Base-by-base conservation (phyloP, 345 rosid species). In the Eucalyptus caleyi region DNA sequence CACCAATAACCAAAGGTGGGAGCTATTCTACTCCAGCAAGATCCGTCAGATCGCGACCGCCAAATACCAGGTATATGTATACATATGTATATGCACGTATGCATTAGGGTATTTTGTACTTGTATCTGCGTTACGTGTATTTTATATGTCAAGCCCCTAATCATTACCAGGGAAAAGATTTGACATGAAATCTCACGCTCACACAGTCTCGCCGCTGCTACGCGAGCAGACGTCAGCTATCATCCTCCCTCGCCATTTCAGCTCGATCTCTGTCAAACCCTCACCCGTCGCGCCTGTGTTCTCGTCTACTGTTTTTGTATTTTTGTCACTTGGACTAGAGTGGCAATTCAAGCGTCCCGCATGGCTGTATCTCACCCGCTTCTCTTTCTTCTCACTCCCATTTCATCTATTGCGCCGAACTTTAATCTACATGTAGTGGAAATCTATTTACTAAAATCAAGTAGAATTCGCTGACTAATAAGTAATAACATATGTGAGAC, bases 21-120 rank as follows among this genome's bases (percentile, higher is more conserved):
- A 87, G 18, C 91, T 32, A 86, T 95, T 93, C 72, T 26, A 82
- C 7, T 96, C 98, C 26, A 88, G 7, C 81, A 97, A 97, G 91
- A 90, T 91, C 4, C 89, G 95, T 34, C 92, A 95, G 87, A 89
- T 96, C 50, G 92, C 93, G 40, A 87, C 81, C 49, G 99, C 99
- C 45, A 94, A 92, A 91, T 90, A 96, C 40, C 98, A 97, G 97
- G 98, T 94, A 54, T 50, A 18, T 34, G 23, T 42, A 26, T 40
- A n/a, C 27, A 42, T 49, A 6, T 87, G 34, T 86, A 53, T 56
- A 13, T 13, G 12, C 37, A 27, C 44, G 16, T 16, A 24, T 50
- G 24, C 40, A 62, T 42, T 12, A 49, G 26, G 47, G 32, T 40
- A 44, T 67, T 50, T 62, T 26, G 49, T 42, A 14, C 86, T 11